phyloP scores from a whole-genome alignment of 1,139 yeast species.

The Taiozyma sp. region DNA sequence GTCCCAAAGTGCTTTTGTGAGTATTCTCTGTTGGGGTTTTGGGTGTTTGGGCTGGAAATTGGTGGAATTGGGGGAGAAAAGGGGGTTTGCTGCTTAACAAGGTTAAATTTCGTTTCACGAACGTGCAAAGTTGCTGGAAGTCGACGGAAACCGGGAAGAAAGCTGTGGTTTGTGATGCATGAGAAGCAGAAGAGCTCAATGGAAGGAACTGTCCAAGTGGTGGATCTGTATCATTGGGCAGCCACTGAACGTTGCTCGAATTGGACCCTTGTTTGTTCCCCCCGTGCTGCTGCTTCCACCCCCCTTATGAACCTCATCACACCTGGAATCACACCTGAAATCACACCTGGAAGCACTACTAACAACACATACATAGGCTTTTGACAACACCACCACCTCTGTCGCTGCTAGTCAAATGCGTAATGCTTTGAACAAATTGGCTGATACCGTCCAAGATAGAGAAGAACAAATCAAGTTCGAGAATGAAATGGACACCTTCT shows the following conservation, averaged over 20 bases:
- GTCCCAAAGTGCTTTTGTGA: slow-evolving; percentile 64
- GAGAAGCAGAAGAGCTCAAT: background rate
- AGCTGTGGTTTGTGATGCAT: background rate
- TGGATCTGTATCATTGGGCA: too few relatives aligned
- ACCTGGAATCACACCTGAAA: too few relatives aligned
- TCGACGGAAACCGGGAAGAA: background rate
- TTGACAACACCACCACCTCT: slow-evolving; percentile 91
- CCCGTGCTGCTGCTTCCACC: too few relatives aligned
- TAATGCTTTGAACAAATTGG: slow-evolving; percentile 83
- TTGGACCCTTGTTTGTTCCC: too few relatives aligned
- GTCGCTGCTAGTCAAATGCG: slow-evolving; percentile 99
- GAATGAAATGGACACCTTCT: slow-evolving; percentile 91
- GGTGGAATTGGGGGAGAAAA: background rate
- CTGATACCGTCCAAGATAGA: slow-evolving; percentile 66
- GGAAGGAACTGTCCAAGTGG: too few relatives aligned
- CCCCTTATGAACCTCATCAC: too few relatives aligned
- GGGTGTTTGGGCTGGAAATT: background rate
- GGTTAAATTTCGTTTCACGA: background rate
- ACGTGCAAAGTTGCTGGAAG: background rate
- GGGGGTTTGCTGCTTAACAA: background rate
- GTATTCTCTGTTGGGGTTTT: too few relatives aligned
- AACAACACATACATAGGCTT: slow-evolving; percentile 44
- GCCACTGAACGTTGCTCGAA: too few relatives aligned
- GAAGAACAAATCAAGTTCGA: slow-evolving; percentile 63
- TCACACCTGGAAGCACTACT: background rate